Evolutionary conservation across 371 early-diverging fungal species (phyloP).

Genomic region (Mortierella sp.): DNA sequence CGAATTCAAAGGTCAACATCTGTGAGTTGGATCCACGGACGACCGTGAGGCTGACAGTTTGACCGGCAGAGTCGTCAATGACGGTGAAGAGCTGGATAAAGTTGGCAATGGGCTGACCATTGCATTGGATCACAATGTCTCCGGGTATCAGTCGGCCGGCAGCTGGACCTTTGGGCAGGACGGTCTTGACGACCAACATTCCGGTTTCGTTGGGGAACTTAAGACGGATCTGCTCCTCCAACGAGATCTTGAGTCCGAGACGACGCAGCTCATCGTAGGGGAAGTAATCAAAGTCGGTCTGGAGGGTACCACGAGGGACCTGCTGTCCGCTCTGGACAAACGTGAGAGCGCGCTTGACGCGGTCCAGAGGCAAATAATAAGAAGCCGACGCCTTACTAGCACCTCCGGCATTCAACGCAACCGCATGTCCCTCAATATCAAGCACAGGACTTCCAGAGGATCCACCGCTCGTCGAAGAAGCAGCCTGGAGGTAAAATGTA

Average conservation of each 20-base stretch:
- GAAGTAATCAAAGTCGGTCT: conserved; percentile 75
- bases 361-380: conserved; percentile 75
- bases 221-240: conserved; percentile 73
- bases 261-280: conserved; percentile 73
- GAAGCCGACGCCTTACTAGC: conserved; percentile 67
- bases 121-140: conserved; percentile 77
- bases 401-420: conserved; percentile 79
- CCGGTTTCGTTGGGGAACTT: conserved; percentile 76
- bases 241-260: conserved; percentile 66
- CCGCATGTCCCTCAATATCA: conserved; percentile 76
- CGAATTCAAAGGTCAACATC: conserved; percentile 59
- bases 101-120: conserved; percentile 69
- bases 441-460: conserved; percentile 79
- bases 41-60: conserved; percentile 70
- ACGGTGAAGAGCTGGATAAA: conserved; percentile 78
- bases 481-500: conserved; percentile 79
- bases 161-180: conserved; percentile 82
- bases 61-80: conserved; percentile 79
- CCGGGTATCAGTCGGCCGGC: conserved; percentile 75
- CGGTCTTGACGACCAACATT: conserved; percentile 77
- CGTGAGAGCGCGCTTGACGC: conserved; percentile 77
- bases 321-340: conserved; percentile 64
- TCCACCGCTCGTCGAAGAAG: conserved; percentile 77
- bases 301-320: conserved; percentile 85
- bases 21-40: conserved; percentile 77